Evolutionary conservation across 257 asterid genomes (phyloP), one percentile per base, ranked within the genome.

Genomic region (Lycium barbarum): DNA sequence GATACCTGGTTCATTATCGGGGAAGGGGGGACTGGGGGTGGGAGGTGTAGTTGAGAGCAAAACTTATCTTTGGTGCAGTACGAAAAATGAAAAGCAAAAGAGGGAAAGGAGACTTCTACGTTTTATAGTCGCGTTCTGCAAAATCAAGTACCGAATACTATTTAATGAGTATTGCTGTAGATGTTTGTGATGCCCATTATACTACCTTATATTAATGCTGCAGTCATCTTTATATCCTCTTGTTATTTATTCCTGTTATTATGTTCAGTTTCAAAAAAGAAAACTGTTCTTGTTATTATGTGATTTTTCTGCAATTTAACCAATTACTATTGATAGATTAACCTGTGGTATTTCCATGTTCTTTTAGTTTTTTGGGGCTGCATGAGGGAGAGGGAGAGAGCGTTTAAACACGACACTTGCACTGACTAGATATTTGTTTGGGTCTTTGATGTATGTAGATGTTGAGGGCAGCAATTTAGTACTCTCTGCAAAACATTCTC

Each of bases 401-500:
- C 14, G 62, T 14, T 78, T 78, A 14, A 78, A 78, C 49, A 26
- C 5, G 9, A 13, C 26, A n/a, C 58, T 71, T 53, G 65, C 65
- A 78, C 82, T 81, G 70, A 82, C 9, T 35, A 55, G 14, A 22
- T 53, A 47, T 65, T 14, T 38, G n/a, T 54, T 7, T 63, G 81
- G 62, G 10, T 86, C 58, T 79, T 78, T 63, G 83, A 85, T 89
- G 79, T 35, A 81, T 89, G 89, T 91, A 97, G 99, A 95, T 90
- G 86, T 88, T 74, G 98, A 94, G 90, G 97, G 98, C 76, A 89
- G 90, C 91, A 92, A 90, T 87, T 87, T 92, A 47, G 82, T 94
- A 66, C 98, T 97, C 76, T 88, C 95, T 85, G 98, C 98, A 55
- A 97, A 97, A 90, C 87, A 89, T 89, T 94, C 99, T 57, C 93